Conservation (phyloP, 208 protist species). For the Trypanosoma cruzi region DNA sequence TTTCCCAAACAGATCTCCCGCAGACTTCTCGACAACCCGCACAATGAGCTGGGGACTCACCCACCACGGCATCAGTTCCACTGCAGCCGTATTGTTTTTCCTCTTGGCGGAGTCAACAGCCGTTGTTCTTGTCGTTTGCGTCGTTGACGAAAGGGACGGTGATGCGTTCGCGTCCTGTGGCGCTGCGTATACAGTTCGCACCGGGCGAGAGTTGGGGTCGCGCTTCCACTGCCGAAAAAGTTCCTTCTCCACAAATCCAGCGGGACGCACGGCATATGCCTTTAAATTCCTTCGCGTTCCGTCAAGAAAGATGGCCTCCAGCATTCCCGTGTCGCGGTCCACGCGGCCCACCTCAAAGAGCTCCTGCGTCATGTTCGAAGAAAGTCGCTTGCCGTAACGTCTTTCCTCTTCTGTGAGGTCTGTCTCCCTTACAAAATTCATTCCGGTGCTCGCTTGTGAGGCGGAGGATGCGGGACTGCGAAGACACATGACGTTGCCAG, state of each 20-base stretch:
- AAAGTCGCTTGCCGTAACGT: conserved; percentile 51
- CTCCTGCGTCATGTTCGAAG: conserved; percentile 46
- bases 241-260: conserved; percentile 71
- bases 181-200: conserved; percentile 25
- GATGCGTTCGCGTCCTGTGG: not conserved
- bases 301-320: conserved; percentile 76
- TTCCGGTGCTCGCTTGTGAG: not conserved
- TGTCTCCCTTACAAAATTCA: conserved; percentile 50
- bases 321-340: conserved; percentile 35
- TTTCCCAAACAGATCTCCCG: conserved; percentile 55
- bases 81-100: not conserved
- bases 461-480: conserved; percentile 9
- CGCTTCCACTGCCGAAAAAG: conserved; percentile 69
- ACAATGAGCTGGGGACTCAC: conserved; percentile 73
- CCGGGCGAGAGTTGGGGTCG: conserved; percentile 65
- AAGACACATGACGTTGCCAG: conserved; percentile 33
- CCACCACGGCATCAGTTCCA: conserved; percentile 52
- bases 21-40: conserved; percentile 60
- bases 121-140: no score
- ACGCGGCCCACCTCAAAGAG: conserved; percentile 75
- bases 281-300: conserved; percentile 54
- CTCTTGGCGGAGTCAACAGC: not conserved
- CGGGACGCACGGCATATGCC: conserved; percentile 59
- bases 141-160: not conserved
- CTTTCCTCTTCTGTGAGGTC: conserved; percentile 51